Evolutionary conservation across 805 yeast species (phyloP).

Genomic region (Candida pseudofarinosa): DNA sequence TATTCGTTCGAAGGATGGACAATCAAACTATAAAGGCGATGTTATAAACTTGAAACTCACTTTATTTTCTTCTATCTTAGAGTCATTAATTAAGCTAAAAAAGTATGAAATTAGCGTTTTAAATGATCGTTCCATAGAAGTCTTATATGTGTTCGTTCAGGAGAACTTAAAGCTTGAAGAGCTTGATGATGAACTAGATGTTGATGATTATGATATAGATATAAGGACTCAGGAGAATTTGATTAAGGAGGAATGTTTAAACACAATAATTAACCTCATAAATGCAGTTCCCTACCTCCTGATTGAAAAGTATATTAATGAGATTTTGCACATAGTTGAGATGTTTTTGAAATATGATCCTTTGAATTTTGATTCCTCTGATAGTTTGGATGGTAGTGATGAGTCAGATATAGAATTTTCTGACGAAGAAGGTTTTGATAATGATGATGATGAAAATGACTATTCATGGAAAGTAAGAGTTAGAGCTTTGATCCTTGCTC

Average conservation of each 20-base stretch:
- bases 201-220: slow-evolving; percentile 42
- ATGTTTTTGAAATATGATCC: slow-evolving; percentile 31
- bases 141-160: slow-evolving; percentile 15
- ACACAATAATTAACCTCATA: slow-evolving; percentile 34
- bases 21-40: slow-evolving; percentile 14
- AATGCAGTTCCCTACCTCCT: slow-evolving; percentile 11
- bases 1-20: slow-evolving; percentile 9
- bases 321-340: slow-evolving; percentile 15
- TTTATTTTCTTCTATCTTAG: slow-evolving; percentile 12
- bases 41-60: slow-evolving; percentile 8
- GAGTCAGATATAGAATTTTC: slow-evolving; percentile 37
- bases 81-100: slow-evolving; percentile 7
- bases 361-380: slow-evolving; percentile 27
- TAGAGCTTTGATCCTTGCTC: slow-evolving; percentile 43
- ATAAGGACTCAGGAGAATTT: slow-evolving; percentile 40
- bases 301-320: slow-evolving; percentile 9
- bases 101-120: slow-evolving; percentile 3
- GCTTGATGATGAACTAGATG: slow-evolving; percentile 15
- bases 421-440: slow-evolving; percentile 21
- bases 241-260: slow-evolving; percentile 49
- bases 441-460: slow-evolving; percentile 40
- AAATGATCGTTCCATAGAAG: slow-evolving; percentile 2
- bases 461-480: slow-evolving; percentile 59
- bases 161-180: slow-evolving; percentile 7
- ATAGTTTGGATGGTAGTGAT: slow-evolving; percentile 36